phyloP scores from a whole-genome alignment of 106 monocot genomes.

The Platanthera zijinensis region DNA sequence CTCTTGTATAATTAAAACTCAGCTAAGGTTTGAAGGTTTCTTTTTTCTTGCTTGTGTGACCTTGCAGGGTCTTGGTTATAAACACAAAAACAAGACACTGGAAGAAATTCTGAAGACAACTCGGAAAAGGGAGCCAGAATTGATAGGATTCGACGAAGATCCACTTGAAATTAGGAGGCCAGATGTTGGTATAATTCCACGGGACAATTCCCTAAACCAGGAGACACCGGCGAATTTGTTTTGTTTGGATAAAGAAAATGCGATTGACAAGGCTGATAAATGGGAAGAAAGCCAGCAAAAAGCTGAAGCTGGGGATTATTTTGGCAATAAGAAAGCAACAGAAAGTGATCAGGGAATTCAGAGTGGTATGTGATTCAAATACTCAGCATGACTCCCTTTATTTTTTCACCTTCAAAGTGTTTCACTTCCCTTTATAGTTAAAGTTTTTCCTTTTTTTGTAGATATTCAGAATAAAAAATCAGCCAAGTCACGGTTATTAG shows the following conservation, averaged over 20 bases:
- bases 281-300: background rate
- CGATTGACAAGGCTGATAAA: background rate
- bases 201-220: background rate
- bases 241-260: background rate
- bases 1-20: too few species aligned
- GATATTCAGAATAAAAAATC: constrained; percentile 16
- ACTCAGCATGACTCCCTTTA: background rate
- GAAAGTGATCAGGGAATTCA: background rate
- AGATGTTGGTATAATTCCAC: constrained; percentile 4
- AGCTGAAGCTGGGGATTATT: background rate
- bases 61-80: constrained; percentile 59
- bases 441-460: constrained; percentile 2
- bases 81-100: constrained; percentile 64
- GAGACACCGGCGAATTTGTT: constrained; percentile 1
- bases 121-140: constrained; percentile 33
- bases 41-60: background rate
- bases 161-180: constrained; percentile 22
- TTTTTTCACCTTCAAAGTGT: too few species aligned
- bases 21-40: background rate
- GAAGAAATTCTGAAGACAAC: constrained; percentile 48
- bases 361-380: background rate
- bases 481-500: constrained; percentile 42
- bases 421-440: background rate
- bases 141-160: constrained; percentile 86
- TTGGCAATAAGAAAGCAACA: background rate